Evolutionary conservation across 495 filamentous ascomycete genomes (phyloP).

Genomic region (Aspergillus nidulans): DNA sequence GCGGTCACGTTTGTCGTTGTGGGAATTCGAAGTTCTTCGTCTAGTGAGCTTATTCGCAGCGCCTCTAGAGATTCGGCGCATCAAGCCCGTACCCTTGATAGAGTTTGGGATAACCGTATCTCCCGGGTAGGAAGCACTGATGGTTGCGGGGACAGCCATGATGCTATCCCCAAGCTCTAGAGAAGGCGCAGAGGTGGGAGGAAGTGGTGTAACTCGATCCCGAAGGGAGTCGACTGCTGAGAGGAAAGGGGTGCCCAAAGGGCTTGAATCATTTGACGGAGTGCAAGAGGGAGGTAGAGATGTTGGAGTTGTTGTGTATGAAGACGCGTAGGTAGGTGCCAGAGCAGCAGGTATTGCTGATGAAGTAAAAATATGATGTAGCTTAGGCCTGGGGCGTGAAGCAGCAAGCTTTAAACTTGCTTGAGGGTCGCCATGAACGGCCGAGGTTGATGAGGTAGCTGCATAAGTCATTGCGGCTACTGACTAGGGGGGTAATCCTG

Average conservation of each 20-base stretch:
- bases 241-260: slow-evolving; percentile 48
- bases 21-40: slow-evolving; percentile 67
- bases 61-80: slow-evolving; percentile 63
- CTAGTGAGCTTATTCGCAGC: slow-evolving; percentile 57
- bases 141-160: slow-evolving; percentile 38
- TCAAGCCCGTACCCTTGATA: slow-evolving; percentile 55
- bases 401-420: slow-evolving; percentile 39
- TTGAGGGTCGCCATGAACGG: slow-evolving; percentile 40
- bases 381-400: slow-evolving; percentile 32
- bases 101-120: slow-evolving; percentile 50
- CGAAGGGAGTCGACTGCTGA: slow-evolving; percentile 47
- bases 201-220: slow-evolving; percentile 36
- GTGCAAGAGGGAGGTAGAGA: slow-evolving; percentile 26
- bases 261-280: slow-evolving; percentile 40
- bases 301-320: slow-evolving; percentile 29
- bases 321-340: slow-evolving; percentile 29
- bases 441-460: slow-evolving; percentile 36
- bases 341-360: slow-evolving; percentile 26
- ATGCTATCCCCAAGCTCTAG: slow-evolving; percentile 55
- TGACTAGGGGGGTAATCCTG: slow-evolving; percentile 29
- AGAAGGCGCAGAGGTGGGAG: slow-evolving; percentile 35
- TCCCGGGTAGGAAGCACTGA: slow-evolving; percentile 33
- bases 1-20: slow-evolving; percentile 70
- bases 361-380: slow-evolving; percentile 37
- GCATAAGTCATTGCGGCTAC: slow-evolving; percentile 42